Percentiles rank a stretch among this genome's conserved stretches.
Evolutionary conservation across 2,329 filamentous ascomycete genomes (phyloP).

Genomic region (Xylariaceae sp.): DNA sequence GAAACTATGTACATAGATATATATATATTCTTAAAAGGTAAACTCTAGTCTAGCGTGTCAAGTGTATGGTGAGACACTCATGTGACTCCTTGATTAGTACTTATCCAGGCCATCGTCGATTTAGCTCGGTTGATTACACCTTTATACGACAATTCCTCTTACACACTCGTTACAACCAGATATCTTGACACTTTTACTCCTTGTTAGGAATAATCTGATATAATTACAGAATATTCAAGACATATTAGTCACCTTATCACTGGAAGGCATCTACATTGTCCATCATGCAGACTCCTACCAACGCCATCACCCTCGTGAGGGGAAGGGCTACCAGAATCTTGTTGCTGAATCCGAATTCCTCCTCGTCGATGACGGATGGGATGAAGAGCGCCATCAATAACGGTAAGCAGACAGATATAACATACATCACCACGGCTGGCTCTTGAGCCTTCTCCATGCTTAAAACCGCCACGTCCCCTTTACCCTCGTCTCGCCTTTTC

Average conservation of each 20-base stretch:
- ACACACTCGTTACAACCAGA: too few species aligned
- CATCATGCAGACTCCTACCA: neutral
- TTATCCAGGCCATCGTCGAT: neutral
- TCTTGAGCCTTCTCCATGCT: too few species aligned
- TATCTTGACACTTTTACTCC: too few species aligned
- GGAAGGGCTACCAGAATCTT: constrained; percentile 47
- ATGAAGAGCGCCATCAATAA: constrained; percentile 47
- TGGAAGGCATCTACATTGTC: neutral
- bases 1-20: too few species aligned
- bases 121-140: neutral
- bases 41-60: too few species aligned
- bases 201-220: too few species aligned
- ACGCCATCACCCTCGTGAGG: constrained; percentile 25
- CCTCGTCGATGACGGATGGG: constrained; percentile 62
- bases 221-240: neutral
- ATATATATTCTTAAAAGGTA: too few species aligned
- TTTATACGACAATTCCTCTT: too few species aligned
- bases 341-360: constrained; percentile 77
- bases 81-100: too few species aligned
- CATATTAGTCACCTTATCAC: neutral
- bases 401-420: too few species aligned
- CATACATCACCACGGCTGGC: too few species aligned
- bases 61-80: neutral
- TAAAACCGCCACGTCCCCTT: neutral
- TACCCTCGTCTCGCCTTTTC: neutral